phyloP scores from a whole-genome alignment of 495 filamentous ascomycete genomes.

The Penicillium diatomitis region DNA sequence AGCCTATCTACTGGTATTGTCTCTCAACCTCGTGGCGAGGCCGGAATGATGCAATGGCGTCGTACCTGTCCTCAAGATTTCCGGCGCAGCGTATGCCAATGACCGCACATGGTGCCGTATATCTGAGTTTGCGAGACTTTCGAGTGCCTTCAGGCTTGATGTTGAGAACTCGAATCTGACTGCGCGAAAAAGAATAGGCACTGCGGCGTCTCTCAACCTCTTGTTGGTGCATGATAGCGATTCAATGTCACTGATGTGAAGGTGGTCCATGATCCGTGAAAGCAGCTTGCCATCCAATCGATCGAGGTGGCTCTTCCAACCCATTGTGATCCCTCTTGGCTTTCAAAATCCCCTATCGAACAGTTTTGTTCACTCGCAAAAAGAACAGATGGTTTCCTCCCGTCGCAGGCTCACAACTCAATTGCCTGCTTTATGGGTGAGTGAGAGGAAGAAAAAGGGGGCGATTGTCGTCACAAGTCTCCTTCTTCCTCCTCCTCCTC shows the following conservation, averaged over 20 bases:
- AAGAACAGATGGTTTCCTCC: no score
- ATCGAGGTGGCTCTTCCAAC: background rate
- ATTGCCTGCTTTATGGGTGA: no score
- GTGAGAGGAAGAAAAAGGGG: no score
- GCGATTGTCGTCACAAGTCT: no score
- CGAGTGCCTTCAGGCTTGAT: background rate
- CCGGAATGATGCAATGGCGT: background rate
- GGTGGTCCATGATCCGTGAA: background rate
- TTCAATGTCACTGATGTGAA: background rate
- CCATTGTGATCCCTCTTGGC: background rate
- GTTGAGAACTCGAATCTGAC: constrained; percentile 1
- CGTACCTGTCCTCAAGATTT: background rate
- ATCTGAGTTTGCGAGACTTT: background rate
- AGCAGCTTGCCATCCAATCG: background rate
- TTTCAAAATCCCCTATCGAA: no score
- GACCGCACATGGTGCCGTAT: background rate
- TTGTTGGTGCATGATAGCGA: background rate
- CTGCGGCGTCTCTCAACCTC: background rate
- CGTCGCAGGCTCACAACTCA: no score
- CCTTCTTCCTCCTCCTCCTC: no score
- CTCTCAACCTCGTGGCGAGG: no score
- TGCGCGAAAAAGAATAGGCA: background rate
- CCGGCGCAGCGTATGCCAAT: background rate
- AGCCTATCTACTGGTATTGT: background rate
- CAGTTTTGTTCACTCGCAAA: no score